Evolutionary conservation across 495 filamentous ascomycete species (phyloP).

Genomic region (Aspergillus carlsbadensis): DNA sequence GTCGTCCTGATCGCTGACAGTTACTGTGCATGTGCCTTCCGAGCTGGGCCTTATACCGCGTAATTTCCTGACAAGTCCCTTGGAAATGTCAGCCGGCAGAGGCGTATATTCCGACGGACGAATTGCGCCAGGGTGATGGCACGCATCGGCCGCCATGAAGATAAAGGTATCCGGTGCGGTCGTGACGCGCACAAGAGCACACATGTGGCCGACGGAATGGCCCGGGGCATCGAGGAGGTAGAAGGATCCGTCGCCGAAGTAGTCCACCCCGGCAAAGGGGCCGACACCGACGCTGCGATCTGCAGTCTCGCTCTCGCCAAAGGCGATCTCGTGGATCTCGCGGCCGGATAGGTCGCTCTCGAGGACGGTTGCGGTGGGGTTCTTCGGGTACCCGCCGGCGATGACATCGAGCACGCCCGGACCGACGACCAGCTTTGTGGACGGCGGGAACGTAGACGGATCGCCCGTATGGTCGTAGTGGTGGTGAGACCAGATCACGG

Average conservation of each 20-base stretch:
- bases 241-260: constrained; percentile 44
- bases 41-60: no score
- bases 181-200: constrained; percentile 32
- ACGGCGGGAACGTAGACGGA: constrained; percentile 43
- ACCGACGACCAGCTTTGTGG: constrained; percentile 51
- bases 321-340: constrained; percentile 42
- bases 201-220: constrained; percentile 36
- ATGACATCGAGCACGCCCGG: constrained; percentile 45
- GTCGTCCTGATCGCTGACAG: no score
- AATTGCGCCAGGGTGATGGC: constrained; percentile 14
- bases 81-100: not conserved
- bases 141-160: constrained; percentile 27
- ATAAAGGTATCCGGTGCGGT: constrained; percentile 17
- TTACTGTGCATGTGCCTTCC: not conserved
- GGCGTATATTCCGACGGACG: constrained; percentile 4
- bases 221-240: constrained; percentile 39
- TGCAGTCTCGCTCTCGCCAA: constrained; percentile 21
- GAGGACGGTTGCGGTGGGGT: constrained; percentile 32
- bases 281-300: constrained; percentile 51
- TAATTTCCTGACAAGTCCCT: no score
- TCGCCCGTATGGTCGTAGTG: constrained; percentile 63
- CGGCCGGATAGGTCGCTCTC: constrained; percentile 40
- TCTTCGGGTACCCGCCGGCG: constrained; percentile 50
- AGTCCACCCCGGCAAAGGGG: constrained; percentile 52
- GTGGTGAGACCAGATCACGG: constrained; percentile 37